Percentiles rank a stretch among this genome's conserved stretches.
phyloP scores from a whole-genome alignment of 2,329 filamentous ascomycete species.

The Colletotrichum tropicale region DNA sequence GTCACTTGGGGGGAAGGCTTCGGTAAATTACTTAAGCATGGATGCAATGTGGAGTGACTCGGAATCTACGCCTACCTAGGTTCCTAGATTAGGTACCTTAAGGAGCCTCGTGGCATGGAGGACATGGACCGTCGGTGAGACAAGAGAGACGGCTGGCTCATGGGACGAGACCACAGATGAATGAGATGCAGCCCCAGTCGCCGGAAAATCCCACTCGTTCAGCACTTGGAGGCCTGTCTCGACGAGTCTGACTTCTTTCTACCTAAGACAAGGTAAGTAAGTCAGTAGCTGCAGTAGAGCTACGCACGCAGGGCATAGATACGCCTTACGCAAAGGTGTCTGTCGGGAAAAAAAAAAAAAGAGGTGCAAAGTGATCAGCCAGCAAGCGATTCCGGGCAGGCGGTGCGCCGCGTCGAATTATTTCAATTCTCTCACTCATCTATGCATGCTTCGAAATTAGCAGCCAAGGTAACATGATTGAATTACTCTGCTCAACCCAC shows the following conservation, averaged over 20 bases:
- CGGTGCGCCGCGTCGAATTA: not conserved
- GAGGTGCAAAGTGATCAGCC: not conserved
- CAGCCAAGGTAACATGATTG: not conserved
- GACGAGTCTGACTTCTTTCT: not conserved
- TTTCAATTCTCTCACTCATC: not conserved
- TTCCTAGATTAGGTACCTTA: not conserved
- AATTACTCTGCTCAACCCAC: not conserved
- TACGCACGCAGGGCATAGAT: not conserved
- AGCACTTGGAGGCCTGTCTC: not conserved
- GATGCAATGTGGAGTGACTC: not conserved
- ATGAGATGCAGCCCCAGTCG: not conserved
- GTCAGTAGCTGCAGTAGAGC: not conserved
- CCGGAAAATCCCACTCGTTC: not conserved
- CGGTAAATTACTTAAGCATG: not conserved
- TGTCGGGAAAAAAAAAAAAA: not conserved
- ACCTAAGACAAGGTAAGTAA: not conserved
- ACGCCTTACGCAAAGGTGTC: not conserved
- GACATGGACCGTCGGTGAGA: not conserved
- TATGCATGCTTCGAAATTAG: not conserved
- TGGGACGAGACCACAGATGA: not conserved
- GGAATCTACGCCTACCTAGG: not conserved
- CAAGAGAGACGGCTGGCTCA: not conserved
- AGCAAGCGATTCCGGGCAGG: not conserved
- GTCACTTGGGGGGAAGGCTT: not conserved
- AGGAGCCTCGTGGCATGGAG: not conserved